Evolutionary conservation across 1,284 basidiomycete species (phyloP), one percentile per base, ranked within the genome.

Genomic region (Mycena sp.): DNA sequence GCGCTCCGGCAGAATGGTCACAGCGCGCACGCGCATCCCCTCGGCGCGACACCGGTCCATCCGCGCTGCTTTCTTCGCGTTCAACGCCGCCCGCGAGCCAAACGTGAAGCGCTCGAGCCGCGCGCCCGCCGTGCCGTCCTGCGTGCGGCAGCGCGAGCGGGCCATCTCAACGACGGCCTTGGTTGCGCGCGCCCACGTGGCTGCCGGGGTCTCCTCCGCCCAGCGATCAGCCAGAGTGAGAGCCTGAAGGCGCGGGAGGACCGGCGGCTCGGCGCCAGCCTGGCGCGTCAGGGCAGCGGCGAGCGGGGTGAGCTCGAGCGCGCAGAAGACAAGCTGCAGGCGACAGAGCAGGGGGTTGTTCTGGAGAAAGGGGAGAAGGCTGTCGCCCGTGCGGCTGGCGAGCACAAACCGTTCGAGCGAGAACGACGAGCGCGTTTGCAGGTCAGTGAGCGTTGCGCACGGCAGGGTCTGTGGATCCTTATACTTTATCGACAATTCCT

Each of bases 371-470:
- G 58, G 61, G 12, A 59, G 21, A 1, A 66, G 25, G 37, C 29
- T 51, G 14, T 63, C 61, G 23, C 50, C 57, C 12, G 10, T 38
- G n/a, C 50, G 51, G 29, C 43, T 41, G 14, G 52, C 48, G 26
- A 66, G 35, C 4, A 38, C 12, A 17, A 66, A 48, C 1, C 44
- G 56, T 16, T 58, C 51, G 11, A 66, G 44, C 16, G 64, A 66
- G 40, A 60, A 63, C 1, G 35, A 26, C 6, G 64, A 66, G 17
- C 61, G 64, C 3, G 21, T 55, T 38, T 66, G 64, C 17, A 66
- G 21, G 4, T 19, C 52, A 35, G 35, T 44, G 3, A 66, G 49
- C 4, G 54, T 48, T 12, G 23, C 43, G 49, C 61, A 56, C 1
- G 57, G 61, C 7, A 64, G 56, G 35, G 23, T 6, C 32, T 28